A percentile compares a stretch with the other conserved stretches of the same genome.
phyloP scores from a whole-genome alignment of 1,139 yeast species.

The Yamadazyma jaroonii region DNA sequence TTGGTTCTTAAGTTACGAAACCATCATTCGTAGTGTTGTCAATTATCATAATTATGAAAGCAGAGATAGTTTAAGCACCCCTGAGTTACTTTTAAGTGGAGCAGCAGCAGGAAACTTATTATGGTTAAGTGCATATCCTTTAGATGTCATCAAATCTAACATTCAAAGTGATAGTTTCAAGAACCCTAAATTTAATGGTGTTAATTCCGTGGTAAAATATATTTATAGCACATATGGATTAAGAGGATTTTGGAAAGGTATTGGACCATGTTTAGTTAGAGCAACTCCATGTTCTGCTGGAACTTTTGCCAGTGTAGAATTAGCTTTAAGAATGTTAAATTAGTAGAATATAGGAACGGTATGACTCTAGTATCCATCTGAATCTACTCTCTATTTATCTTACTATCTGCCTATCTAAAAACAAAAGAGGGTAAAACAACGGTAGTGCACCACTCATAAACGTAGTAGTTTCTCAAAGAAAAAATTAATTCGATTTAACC shows the following conservation, averaged over 20 bases:
- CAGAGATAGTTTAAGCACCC: slow-evolving; percentile 56
- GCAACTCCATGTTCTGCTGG: slow-evolving; percentile 78
- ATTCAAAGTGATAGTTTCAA: slow-evolving; percentile 69
- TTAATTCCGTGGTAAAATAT: slow-evolving; percentile 43
- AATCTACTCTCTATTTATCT: too few species aligned
- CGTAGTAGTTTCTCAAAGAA: neutral
- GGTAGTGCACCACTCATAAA: slow-evolving; percentile 7
- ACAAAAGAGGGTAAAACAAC: too few species aligned
- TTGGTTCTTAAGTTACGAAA: slow-evolving; percentile 76
- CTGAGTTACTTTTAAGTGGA: slow-evolving; percentile 60
- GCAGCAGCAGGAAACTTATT: slow-evolving; percentile 72
- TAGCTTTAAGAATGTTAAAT: slow-evolving; percentile 58
- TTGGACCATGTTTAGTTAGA: slow-evolving; percentile 64
- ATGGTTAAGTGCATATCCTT: slow-evolving; percentile 70
- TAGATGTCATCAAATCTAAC: slow-evolving; percentile 68
- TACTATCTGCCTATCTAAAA: too few species aligned
- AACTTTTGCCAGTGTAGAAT: slow-evolving; percentile 75
- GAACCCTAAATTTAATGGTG: slow-evolving; percentile 42
- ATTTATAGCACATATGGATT: slow-evolving; percentile 49
- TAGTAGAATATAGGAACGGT: slow-evolving; percentile 14
- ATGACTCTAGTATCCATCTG: too few species aligned
- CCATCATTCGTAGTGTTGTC: slow-evolving; percentile 46
- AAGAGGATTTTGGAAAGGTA: slow-evolving; percentile 69
- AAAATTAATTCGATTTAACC: slow-evolving; percentile 7
- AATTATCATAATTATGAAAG: slow-evolving; percentile 29